These are phyloP conservation scores for Fusarium ambrosium DNA, from an alignment of 2,329 filamentous ascomycete genomes.

Conservation along the genomic window DNA sequence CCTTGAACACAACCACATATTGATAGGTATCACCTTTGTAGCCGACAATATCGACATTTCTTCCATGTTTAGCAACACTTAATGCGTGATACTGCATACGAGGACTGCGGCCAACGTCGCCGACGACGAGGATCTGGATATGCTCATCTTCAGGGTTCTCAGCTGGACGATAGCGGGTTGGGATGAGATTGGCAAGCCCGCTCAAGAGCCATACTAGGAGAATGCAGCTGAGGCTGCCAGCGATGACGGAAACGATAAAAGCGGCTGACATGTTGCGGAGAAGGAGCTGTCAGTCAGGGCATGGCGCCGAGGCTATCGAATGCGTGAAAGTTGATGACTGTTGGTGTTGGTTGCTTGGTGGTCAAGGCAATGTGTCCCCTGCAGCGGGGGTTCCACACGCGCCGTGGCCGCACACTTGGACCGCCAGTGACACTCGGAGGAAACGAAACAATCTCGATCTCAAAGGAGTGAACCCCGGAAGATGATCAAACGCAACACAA, in stretches of 20 bases:
- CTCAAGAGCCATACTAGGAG: slow-evolving; percentile 45
- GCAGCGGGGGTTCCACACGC: slow-evolving; percentile 35
- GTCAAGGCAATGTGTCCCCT: slow-evolving; percentile 37
- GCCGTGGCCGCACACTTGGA: slow-evolving; percentile 9
- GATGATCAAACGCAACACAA: slow-evolving; percentile 33
- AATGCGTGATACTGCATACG: slow-evolving; percentile 99
- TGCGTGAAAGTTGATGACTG: slow-evolving; percentile 1
- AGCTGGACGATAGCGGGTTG: slow-evolving; percentile 54
- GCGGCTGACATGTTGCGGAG: slow-evolving; percentile 40
- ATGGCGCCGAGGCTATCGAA: slow-evolving; percentile 25
- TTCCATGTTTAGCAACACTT: slow-evolving; percentile 87
- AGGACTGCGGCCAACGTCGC: slow-evolving; percentile 94
- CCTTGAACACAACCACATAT: slow-evolving; percentile 7
- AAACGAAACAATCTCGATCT: slow-evolving; percentile 27
- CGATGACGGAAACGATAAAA: slow-evolving; percentile 53
- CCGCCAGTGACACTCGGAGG: slow-evolving; percentile 23
- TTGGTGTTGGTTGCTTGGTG: slow-evolving; percentile 10
- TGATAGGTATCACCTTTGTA: slow-evolving; percentile 74
- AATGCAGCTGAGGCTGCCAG: slow-evolving; percentile 52
- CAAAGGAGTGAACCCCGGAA: slow-evolving; percentile 17
- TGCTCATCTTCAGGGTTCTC: slow-evolving; percentile 56
- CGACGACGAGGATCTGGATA: slow-evolving; percentile 89
- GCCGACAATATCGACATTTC: slow-evolving; percentile 86
- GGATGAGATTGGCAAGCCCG: slow-evolving; percentile 46
- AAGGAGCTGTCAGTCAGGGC: slow-evolving; percentile 20